Base-by-base conservation (phyloP, 257 asterid species). In the Eucommia ulmoides region DNA sequence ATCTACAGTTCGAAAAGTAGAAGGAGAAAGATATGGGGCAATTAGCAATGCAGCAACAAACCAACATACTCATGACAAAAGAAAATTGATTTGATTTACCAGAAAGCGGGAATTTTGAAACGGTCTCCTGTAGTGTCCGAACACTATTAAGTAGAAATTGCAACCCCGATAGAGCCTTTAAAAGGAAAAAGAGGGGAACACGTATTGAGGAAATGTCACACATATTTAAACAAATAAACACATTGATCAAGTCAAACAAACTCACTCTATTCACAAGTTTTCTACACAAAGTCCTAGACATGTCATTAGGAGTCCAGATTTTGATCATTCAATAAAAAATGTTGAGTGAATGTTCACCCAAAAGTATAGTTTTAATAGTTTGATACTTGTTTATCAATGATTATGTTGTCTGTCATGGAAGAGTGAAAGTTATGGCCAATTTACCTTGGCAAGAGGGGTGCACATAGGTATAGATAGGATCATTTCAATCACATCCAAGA, bases 381-480 rank as follows among this genome's bases (percentile, higher is more conserved):
- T n/a, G n/a, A n/a, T n/a, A n/a, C n/a, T n/a, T n/a, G n/a, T n/a
- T n/a, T n/a, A n/a, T n/a, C n/a, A n/a, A n/a, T n/a, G n/a, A n/a
- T n/a, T n/a, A n/a, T n/a, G n/a, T n/a, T n/a, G n/a, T n/a, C n/a
- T n/a, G n/a, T n/a, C n/a, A n/a, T n/a, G n/a, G n/a, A n/a, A n/a
- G 38, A 29, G 38, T 29, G 8, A 29, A 29, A 29, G 12, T 29
- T 12, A 29, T 29, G 38, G 38, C 88, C 93, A 78, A 44, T 1
- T 41, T 64, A 78, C 88, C 88, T 84, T 82, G 41, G 94, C 98
- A 26, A 86, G 93, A 56, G 98, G 88, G 33, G 88, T 77, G 60
- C 73, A 66, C 22, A 83, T 69, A 46, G 94, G 98, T 42, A 91
- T 72, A 62, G 88, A 84, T 59, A 91, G 81, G 59, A 77, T 66